phyloP scores from a whole-genome alignment of 1,284 basidiomycete species.

The Farysia itapuensis region DNA sequence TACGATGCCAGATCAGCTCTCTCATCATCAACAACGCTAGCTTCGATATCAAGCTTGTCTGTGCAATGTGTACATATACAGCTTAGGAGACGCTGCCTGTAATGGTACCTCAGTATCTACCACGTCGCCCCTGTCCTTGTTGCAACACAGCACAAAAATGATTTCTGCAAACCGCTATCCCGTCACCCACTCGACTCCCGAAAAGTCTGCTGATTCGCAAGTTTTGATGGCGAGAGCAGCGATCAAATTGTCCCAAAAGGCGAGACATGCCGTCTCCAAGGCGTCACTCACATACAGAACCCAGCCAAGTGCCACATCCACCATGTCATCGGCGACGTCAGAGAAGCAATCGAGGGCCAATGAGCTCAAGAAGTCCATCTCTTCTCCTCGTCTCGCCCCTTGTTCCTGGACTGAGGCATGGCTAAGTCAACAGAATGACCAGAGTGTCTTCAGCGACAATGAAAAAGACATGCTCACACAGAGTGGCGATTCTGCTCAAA shows the following conservation, averaged over 20 bases:
- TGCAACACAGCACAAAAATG: no score
- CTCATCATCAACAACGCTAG: no score
- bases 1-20: no score
- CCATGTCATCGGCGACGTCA: background rate
- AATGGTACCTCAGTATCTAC: no score
- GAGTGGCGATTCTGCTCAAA: background rate
- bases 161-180: no score
- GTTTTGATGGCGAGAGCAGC: background rate
- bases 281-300: background rate
- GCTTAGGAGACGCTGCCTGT: no score
- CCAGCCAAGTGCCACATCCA: background rate
- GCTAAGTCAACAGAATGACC: background rate
- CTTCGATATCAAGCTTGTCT: no score
- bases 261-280: background rate
- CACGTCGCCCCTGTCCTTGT: no score
- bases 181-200: no score
- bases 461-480: background rate
- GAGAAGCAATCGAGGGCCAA: background rate
- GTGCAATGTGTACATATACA: no score
- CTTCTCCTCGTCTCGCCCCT: background rate
- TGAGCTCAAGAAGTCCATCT: conserved; percentile 1
- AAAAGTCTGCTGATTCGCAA: background rate
- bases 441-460: background rate
- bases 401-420: background rate
- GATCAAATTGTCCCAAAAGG: background rate